These are phyloP conservation scores for Phyllosticta citriasiana DNA, from an alignment of 2,329 filamentous ascomycete genomes.

Conservation along the genomic window DNA sequence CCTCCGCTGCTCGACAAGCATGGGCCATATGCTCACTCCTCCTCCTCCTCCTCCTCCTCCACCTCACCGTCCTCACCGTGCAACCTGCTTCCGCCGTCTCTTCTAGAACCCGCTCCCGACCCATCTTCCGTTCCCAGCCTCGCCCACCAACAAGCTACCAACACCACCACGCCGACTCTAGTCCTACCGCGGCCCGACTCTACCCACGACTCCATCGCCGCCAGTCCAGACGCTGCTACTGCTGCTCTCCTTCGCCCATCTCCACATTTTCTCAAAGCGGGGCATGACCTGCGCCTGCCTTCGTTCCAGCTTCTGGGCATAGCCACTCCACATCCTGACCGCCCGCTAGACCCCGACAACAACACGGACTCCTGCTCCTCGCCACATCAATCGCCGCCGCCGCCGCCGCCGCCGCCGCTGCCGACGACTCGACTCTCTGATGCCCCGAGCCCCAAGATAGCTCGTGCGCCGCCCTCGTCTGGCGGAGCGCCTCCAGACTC, in stretches of 20 bases:
- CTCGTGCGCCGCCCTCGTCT: slow-evolving; percentile 12
- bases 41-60: not conserved
- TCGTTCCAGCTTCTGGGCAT: slow-evolving; percentile 45
- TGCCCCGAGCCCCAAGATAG: slow-evolving; percentile 25
- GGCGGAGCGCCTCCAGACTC: not conserved
- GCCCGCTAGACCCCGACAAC: slow-evolving; percentile 17
- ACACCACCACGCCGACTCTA: slow-evolving; percentile 4
- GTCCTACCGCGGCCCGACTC: slow-evolving; percentile 5
- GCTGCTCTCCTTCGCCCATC: not conserved
- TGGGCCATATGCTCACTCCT: not conserved
- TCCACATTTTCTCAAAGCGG: slow-evolving; percentile 1
- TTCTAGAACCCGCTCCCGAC: slow-evolving; percentile 1
- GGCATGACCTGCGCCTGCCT: slow-evolving; percentile 37
- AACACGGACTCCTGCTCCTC: slow-evolving; percentile 19
- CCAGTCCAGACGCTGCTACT: not conserved
- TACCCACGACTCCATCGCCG: not conserved
- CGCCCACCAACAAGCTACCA: not conserved
- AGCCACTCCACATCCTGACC: slow-evolving; percentile 36
- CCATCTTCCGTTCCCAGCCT: slow-evolving; percentile 5
- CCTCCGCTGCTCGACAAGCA: not conserved
- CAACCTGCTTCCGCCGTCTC: slow-evolving; percentile 2
- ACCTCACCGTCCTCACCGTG: not conserved
- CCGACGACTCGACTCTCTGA: slow-evolving; percentile 31
- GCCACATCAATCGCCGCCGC: slow-evolving; percentile 2
- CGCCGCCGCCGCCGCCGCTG: slow-evolving; percentile 18